A percentile compares a stretch with the other conserved stretches of the same genome.
These are phyloP conservation scores for Talaromyces atroroseus DNA, from an alignment of 2,329 filamentous ascomycete species.

Conservation along the genomic window DNA sequence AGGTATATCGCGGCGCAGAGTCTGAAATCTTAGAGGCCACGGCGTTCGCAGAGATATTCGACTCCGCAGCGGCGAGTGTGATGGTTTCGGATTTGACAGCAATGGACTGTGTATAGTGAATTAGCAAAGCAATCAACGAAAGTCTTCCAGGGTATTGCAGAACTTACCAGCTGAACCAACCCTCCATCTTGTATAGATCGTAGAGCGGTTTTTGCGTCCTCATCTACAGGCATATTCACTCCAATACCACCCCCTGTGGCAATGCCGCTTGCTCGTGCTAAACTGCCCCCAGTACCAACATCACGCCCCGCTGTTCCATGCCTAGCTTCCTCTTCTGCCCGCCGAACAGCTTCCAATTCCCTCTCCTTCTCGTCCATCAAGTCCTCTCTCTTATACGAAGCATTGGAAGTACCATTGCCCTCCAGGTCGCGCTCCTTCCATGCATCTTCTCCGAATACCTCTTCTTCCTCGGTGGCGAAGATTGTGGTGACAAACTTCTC, in stretches of 20 bases:
- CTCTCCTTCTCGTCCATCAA: slow-evolving; percentile 60
- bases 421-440: slow-evolving; percentile 49
- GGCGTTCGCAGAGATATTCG: slow-evolving; percentile 38
- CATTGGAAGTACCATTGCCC: slow-evolving; percentile 26
- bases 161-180: slow-evolving; percentile 49
- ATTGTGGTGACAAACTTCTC: slow-evolving; percentile 56
- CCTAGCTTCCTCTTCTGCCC: slow-evolving; percentile 54
- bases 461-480: slow-evolving; percentile 55
- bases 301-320: slow-evolving; percentile 48
- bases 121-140: slow-evolving; percentile 12
- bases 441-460: slow-evolving; percentile 51
- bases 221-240: slow-evolving; percentile 49
- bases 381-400: slow-evolving; percentile 35
- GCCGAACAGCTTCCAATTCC: slow-evolving; percentile 51
- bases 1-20: slow-evolving; percentile 55
- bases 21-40: slow-evolving; percentile 46
- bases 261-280: slow-evolving; percentile 18
- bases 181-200: slow-evolving; percentile 31
- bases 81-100: slow-evolving; percentile 50
- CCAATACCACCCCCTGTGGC: slow-evolving; percentile 36
- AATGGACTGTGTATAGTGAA: slow-evolving; percentile 25
- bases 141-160: slow-evolving; percentile 19
- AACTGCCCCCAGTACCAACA: slow-evolving; percentile 42
- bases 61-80: slow-evolving; percentile 44
- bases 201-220: slow-evolving; percentile 50